Percentiles rank a stretch among this genome's conserved stretches.
These are phyloP conservation scores for Scalesia atractyloides DNA, from an alignment of 129 eudicot species.

Conservation along the genomic window DNA sequence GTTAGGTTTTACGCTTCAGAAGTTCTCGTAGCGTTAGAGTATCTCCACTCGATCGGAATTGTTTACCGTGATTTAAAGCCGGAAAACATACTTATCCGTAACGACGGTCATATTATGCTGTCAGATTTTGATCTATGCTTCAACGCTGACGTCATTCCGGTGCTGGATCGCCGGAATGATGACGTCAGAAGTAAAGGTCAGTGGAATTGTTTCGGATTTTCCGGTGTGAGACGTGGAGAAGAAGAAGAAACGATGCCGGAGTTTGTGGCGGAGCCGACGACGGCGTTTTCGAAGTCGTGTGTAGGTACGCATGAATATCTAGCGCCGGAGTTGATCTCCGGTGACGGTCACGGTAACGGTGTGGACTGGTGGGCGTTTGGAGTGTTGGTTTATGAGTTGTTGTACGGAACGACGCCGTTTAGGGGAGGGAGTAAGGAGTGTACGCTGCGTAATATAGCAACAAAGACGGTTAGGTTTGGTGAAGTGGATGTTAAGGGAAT, in stretches of 20 bases:
- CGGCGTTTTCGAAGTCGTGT: constrained; percentile 80
- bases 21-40: constrained; percentile 71
- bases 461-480: constrained; percentile 45
- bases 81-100: constrained; percentile 78
- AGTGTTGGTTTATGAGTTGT: constrained; percentile 65
- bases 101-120: constrained; percentile 88
- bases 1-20: constrained; percentile 79
- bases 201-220: constrained; percentile 19
- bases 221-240: not conserved
- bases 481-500: constrained; percentile 23
- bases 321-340: constrained; percentile 79
- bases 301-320: constrained; percentile 95
- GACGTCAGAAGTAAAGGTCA: not conserved
- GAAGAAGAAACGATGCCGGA: constrained; percentile 46
- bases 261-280: constrained; percentile 88
- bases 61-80: constrained; percentile 93
- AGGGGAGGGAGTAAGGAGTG: constrained; percentile 74
- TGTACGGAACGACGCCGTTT: constrained; percentile 84
- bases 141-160: constrained; percentile 57
- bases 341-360: constrained; percentile 87
- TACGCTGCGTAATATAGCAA: constrained; percentile 83
- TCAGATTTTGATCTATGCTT: constrained; percentile 93
- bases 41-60: constrained; percentile 74
- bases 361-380: constrained; percentile 99
- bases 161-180: constrained; percentile 37